Evolutionary conservation across 2,329 filamentous ascomycete species (phyloP).

Genomic region (Rhytidhysteron rufulum): DNA sequence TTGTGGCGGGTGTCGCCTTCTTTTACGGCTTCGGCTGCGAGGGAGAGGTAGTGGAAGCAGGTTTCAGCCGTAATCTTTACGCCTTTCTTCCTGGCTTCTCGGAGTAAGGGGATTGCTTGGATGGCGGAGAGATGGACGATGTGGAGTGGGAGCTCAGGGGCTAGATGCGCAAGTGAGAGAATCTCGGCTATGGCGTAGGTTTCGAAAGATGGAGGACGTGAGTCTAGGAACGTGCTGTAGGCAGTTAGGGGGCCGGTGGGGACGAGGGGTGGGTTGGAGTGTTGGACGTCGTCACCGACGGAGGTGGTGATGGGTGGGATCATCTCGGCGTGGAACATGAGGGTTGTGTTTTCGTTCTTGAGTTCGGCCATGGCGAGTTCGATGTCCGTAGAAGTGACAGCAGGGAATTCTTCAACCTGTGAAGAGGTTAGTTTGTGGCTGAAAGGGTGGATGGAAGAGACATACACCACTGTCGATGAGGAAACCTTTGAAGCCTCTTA

Average conservation of each 20-base stretch:
- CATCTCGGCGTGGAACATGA: conserved; percentile 99
- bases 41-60: conserved; percentile 89
- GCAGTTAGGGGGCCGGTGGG: conserved; percentile 69
- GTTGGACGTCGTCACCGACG: conserved; percentile 72
- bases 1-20: conserved; percentile 90
- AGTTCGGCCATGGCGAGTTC: conserved; percentile 75
- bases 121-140: conserved; percentile 92
- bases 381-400: conserved; percentile 77
- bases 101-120: conserved; percentile 78
- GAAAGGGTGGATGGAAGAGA: conserved; percentile 14
- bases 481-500: conserved; percentile 96
- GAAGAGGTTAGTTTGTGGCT: conserved; percentile 2
- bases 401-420: conserved; percentile 92
- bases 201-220: conserved; percentile 84
- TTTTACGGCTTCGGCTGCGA: conserved; percentile 76
- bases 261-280: conserved; percentile 63
- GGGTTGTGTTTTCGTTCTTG: conserved; percentile 75
- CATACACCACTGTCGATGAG: conserved; percentile 92
- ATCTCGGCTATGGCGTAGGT: conserved; percentile 88
- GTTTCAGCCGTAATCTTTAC: conserved; percentile 90
- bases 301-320: conserved; percentile 80
- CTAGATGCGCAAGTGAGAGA: conserved; percentile 72
- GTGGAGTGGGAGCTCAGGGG: conserved; percentile 80
- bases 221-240: conserved; percentile 89
- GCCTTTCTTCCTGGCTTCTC: conserved; percentile 66